Conservation (phyloP, 768 basidiomycete species). For the Pleurotus platypus region DNA sequence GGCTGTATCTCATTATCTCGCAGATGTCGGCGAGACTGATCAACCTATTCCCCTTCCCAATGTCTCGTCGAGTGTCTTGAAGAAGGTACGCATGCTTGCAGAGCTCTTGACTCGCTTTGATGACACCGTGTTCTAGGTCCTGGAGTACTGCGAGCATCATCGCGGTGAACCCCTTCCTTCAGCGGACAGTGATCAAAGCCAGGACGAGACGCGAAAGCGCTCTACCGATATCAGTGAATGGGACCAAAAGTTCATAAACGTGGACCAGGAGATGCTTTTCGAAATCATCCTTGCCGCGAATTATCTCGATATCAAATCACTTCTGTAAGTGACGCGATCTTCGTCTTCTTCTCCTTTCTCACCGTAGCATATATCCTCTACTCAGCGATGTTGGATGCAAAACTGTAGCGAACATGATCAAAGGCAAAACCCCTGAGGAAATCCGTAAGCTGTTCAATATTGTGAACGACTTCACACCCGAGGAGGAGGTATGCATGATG, state of each 20-base stretch:
- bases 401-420: slow-evolving; percentile 99
- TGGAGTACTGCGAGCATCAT: slow-evolving; percentile 99
- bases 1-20: slow-evolving; percentile 11
- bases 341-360: slow-evolving; percentile 5
- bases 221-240: slow-evolving; percentile 99
- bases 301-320: slow-evolving; percentile 98
- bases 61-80: slow-evolving; percentile 87
- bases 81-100: slow-evolving; percentile 61
- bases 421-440: slow-evolving; percentile 99
- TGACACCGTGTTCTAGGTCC: slow-evolving; percentile 51
- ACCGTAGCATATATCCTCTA: slow-evolving; percentile 1
- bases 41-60: slow-evolving; percentile 94
- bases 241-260: slow-evolving; percentile 98
- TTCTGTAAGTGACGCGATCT: slow-evolving; percentile 61
- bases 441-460: slow-evolving; percentile 98
- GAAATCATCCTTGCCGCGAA: slow-evolving; percentile 99
- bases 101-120: background rate
- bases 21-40: slow-evolving; percentile 93
- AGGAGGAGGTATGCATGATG: slow-evolving; percentile 78
- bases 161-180: slow-evolving; percentile 94
- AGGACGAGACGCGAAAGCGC: slow-evolving; percentile 94
- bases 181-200: slow-evolving; percentile 72
- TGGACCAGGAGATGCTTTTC: slow-evolving; percentile 99
- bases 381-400: slow-evolving; percentile 94
- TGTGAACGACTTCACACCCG: slow-evolving; percentile 97